Percentiles rank a stretch among this genome's conserved stretches.
phyloP scores from a whole-genome alignment of 2,329 filamentous ascomycete species.

The Apiospora hydei region DNA sequence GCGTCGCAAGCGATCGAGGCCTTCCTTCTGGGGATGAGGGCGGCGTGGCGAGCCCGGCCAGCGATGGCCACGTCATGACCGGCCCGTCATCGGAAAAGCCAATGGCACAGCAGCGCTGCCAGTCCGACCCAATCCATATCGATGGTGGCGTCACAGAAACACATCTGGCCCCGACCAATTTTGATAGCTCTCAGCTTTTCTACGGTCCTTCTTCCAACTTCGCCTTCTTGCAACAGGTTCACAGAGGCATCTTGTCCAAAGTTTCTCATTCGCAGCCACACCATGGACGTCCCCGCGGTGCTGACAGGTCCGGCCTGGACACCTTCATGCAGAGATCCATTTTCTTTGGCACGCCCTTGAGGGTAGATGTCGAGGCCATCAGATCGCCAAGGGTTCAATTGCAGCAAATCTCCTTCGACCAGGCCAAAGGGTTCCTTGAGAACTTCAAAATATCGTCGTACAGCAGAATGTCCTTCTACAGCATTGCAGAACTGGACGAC shows the following conservation, averaged over 20 bases:
- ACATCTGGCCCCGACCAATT: conserved; percentile 32
- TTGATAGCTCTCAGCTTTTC: conserved; percentile 38
- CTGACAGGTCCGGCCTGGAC: conserved; percentile 38
- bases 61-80: conserved; percentile 10
- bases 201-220: conserved; percentile 41
- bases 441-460: conserved; percentile 31
- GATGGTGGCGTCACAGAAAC: conserved; percentile 35
- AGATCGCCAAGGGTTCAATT: conserved; percentile 19
- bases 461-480: conserved; percentile 34
- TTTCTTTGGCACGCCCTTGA: conserved; percentile 41
- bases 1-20: neutral
- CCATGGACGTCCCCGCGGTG: conserved; percentile 30
- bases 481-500: conserved; percentile 33
- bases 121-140: conserved; percentile 23
- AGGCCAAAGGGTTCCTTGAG: conserved; percentile 31
- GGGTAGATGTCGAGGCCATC: conserved; percentile 29
- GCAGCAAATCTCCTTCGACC: conserved; percentile 28
- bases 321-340: conserved; percentile 41
- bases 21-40: neutral
- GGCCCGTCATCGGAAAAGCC: conserved; percentile 2
- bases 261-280: conserved; percentile 24
- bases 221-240: conserved; percentile 42
- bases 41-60: conserved; percentile 2
- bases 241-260: conserved; percentile 37
- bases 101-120: neutral